These are phyloP conservation scores for Entelexis paramagnoliae DNA, from an alignment of 1,139 yeast species.

Conservation along the genomic window DNA sequence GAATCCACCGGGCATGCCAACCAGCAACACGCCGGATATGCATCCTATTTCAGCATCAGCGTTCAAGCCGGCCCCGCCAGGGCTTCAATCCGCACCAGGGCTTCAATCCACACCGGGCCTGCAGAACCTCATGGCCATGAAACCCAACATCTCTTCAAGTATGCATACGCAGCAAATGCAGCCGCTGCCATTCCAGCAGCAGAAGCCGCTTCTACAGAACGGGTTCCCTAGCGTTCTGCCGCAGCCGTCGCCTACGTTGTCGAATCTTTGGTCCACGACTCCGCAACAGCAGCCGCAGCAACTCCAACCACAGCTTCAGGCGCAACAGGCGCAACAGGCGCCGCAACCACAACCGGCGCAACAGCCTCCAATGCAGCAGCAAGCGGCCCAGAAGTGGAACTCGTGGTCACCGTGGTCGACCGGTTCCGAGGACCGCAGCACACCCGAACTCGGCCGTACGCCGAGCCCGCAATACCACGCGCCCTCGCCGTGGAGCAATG, in stretches of 20 bases:
- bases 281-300: background rate
- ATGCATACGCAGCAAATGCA: background rate
- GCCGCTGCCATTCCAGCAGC: background rate
- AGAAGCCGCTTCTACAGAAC: background rate
- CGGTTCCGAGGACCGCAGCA: background rate
- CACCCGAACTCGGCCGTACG: background rate
- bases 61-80: background rate
- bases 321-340: background rate
- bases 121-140: too few species aligned
- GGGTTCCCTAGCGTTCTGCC: background rate
- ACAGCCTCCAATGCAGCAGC: background rate
- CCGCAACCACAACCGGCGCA: too few species aligned
- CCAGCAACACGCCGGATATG: background rate
- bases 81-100: too few species aligned
- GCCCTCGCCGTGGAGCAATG: slow-evolving; percentile 1
- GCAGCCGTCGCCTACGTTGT: background rate
- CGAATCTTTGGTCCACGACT: background rate
- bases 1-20: background rate
- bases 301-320: too few species aligned
- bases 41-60: background rate
- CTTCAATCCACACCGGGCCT: too few species aligned
- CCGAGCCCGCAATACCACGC: slow-evolving; percentile 3
- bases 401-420: slow-evolving; percentile 3
- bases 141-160: background rate
- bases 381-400: background rate